Base-by-base conservation (phyloP, 805 yeast species). In the Barnettozyma sp. region DNA sequence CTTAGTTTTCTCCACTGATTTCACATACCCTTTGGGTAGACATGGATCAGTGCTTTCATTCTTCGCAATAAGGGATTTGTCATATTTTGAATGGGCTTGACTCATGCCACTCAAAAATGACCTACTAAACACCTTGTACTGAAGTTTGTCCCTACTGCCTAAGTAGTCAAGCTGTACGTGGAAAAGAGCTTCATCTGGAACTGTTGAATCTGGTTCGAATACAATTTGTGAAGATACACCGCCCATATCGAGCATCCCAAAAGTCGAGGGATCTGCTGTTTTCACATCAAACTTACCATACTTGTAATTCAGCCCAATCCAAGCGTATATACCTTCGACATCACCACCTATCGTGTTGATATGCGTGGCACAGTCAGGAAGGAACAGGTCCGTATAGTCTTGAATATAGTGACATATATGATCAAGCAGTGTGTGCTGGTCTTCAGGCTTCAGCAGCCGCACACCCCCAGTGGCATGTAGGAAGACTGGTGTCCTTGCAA, bases 201-300 rank as follows among this genome's bases (percentile, higher is more conserved):
- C 75, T 1, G 70, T 60, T 15, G 42, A 33, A 45, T 70, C 68
- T 1, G 85, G 84, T 52, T 68, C 73, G 46, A 77, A 78, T 4
- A 76, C 76, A 15, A 78, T 71, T 49, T 78, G 84, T 1, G 96
- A 84, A 1, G 96, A 86, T 0, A 97, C 97, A 5, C 98, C 98
- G 12, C 98, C 98, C 97, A 92, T 90, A 56, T 92, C 98, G 83
- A 92, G 78, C 48, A 88, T 90, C 0, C 84, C 85, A 41, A 66
- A 75, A 0, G 82, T 70, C 30, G 65, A 60, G 6, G 63, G 68
- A 5, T 49, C 44, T 9, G 43, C 46, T 1, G 65, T 65, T n/a
- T 52, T 35, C 4, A 38, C 28, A 14, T 49, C 51, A 23, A 74
- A 56, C 0, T 72, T 50, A 2, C 73, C 74, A 20, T 70, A 60